Evolutionary conservation across 371 early-diverging fungal species (phyloP).

Genomic region (Saksenaea oblongispora): DNA sequence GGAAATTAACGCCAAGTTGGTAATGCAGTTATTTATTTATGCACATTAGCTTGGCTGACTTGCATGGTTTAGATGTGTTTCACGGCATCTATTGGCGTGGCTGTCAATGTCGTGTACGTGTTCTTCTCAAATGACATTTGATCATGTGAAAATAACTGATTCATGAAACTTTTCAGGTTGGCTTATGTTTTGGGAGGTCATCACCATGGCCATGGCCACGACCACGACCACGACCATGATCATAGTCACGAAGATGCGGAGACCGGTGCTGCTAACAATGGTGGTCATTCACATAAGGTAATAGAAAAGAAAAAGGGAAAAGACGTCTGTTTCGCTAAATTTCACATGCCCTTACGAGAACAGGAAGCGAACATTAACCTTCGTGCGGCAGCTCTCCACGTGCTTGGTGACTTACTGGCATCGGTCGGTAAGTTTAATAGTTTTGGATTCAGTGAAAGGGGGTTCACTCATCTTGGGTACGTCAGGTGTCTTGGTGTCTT

Average conservation of each 20-base stretch:
- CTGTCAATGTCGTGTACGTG: conserved; percentile 74
- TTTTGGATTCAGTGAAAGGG: not conserved
- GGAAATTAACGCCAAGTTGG: conserved; percentile 71
- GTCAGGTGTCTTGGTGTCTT: conserved; percentile 79
- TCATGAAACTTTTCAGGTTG: conserved; percentile 23
- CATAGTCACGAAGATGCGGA: conserved; percentile 40
- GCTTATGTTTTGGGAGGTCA: conserved; percentile 51
- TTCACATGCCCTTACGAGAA: conserved; percentile 16
- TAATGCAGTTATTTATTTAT: conserved; percentile 15
- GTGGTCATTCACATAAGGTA: conserved; percentile 16
- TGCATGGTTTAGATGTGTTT: conserved; percentile 61
- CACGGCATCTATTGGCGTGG: conserved; percentile 73
- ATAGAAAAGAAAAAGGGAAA: not conserved
- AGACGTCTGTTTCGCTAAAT: not conserved
- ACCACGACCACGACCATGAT: conserved; percentile 30
- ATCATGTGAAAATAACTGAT: not conserved
- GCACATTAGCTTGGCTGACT: not conserved
- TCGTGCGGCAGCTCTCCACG: conserved; percentile 77
- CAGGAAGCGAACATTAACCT: conserved; percentile 70
- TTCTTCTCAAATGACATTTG: not conserved
- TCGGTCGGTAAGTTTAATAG: conserved; percentile 57
- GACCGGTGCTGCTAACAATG: not conserved
- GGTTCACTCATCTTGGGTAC: not conserved
- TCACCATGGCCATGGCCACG: conserved; percentile 47
- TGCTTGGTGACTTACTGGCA: conserved; percentile 83